These are phyloP conservation scores for Botrytis hyacinthi DNA, from an alignment of 2,329 filamentous ascomycete species.

Conservation along the genomic window DNA sequence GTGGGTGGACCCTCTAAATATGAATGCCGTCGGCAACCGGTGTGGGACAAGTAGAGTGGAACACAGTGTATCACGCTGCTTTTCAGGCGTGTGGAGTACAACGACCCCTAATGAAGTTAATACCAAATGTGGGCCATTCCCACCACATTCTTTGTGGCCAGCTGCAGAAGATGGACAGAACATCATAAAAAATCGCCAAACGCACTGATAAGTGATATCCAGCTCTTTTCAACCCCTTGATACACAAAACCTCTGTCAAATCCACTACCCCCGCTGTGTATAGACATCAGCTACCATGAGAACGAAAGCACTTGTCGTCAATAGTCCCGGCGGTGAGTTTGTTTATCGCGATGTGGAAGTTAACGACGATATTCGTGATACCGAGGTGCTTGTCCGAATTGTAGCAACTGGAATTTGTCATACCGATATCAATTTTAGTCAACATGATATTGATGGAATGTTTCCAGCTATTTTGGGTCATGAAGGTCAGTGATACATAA, in stretches of 20 bases:
- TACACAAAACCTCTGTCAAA: not conserved
- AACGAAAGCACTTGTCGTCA: slow-evolving; percentile 15
- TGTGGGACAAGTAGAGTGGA: not conserved
- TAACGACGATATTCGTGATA: slow-evolving; percentile 25
- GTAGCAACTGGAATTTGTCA: slow-evolving; percentile 40
- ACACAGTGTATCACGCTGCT: not conserved
- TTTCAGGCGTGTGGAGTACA: not conserved
- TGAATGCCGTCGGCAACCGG: not conserved
- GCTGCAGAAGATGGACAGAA: not conserved
- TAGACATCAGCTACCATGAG: not conserved
- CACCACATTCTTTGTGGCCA: not conserved
- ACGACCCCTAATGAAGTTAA: not conserved
- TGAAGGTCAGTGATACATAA: slow-evolving; percentile 30
- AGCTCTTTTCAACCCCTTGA: not conserved
- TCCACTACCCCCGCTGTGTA: not conserved
- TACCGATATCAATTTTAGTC: slow-evolving; percentile 29
- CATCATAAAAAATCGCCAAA: not conserved
- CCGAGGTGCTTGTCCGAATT: slow-evolving; percentile 41
- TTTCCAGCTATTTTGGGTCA: slow-evolving; percentile 38
- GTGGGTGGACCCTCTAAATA: not conserved
- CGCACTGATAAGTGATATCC: not conserved
- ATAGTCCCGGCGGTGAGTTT: slow-evolving; percentile 12
- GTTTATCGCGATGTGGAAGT: slow-evolving; percentile 18
- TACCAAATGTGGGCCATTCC: slow-evolving; percentile 3
- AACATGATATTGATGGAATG: slow-evolving; percentile 24